Evolutionary conservation across 768 basidiomycete species (phyloP).

Genomic region (Boletus rufocinnamomeus): DNA sequence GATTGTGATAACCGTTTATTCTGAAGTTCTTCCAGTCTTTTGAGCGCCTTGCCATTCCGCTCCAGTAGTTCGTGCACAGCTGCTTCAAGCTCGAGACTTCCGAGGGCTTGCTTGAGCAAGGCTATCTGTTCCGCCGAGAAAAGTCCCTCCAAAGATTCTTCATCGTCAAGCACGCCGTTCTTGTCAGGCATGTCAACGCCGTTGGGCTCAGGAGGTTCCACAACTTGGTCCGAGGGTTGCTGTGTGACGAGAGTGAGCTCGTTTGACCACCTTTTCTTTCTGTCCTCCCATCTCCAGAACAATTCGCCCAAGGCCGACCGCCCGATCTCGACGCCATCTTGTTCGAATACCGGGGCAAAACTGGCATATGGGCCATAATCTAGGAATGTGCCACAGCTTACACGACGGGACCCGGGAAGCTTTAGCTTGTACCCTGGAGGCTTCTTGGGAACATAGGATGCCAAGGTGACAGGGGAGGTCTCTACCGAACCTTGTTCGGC

Average conservation of each 20-base stretch:
- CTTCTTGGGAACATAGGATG: conserved; percentile 53
- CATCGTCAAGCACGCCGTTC: conserved; percentile 31
- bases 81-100: conserved; percentile 63
- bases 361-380: conserved; percentile 77
- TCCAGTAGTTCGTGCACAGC: conserved; percentile 70
- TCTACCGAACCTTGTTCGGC: conserved; percentile 32
- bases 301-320: conserved; percentile 60
- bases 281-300: conserved; percentile 52
- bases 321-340: conserved; percentile 73
- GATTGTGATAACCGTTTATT: conserved; percentile 50
- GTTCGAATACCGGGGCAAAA: conserved; percentile 80
- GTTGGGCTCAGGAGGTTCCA: conserved; percentile 12
- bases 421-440: conserved; percentile 43
- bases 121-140: conserved; percentile 57
- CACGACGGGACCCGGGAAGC: conserved; percentile 50
- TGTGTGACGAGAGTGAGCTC: conserved; percentile 16
- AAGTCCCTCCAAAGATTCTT: conserved; percentile 51
- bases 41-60: conserved; percentile 63
- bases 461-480: conserved; percentile 46
- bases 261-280: conserved; percentile 35
- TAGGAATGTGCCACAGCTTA: conserved; percentile 68
- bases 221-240: not conserved
- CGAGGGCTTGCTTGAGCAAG: conserved; percentile 60
- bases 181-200: conserved; percentile 12
- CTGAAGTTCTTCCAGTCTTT: conserved; percentile 68